A percentile compares a stretch with the other conserved stretches of the same genome.
phyloP scores from a whole-genome alignment of 2,329 filamentous ascomycete genomes.

The Penicillium sp. region DNA sequence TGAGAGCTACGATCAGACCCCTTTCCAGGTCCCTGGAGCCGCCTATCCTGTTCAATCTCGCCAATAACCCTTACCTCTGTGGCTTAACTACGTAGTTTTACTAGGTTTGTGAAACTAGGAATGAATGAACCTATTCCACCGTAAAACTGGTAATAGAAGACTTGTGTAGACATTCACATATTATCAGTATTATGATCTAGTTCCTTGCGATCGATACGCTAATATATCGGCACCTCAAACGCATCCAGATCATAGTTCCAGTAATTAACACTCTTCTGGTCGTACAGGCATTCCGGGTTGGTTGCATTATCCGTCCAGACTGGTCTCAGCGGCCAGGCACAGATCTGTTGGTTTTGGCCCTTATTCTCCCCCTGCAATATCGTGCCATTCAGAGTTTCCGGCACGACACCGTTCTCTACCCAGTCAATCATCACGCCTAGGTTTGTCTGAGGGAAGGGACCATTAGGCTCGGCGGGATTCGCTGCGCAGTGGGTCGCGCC shows the following conservation, averaged over 20 bases:
- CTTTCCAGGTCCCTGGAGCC: no score
- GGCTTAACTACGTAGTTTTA: no score
- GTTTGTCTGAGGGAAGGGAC: constrained; percentile 49
- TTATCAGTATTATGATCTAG: no score
- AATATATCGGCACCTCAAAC: constrained; percentile 11
- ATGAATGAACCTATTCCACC: no score
- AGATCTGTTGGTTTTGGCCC: constrained; percentile 26
- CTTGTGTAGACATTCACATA: no score
- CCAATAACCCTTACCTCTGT: no score
- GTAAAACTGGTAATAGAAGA: no score
- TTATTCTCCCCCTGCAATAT: constrained; percentile 23
- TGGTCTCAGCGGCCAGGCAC: constrained; percentile 28
- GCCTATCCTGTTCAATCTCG: no score
- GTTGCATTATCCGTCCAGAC: constrained; percentile 21
- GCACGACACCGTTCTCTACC: constrained; percentile 53
- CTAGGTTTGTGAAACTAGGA: no score
- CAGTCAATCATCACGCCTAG: constrained; percentile 52
- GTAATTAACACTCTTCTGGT: constrained; percentile 16
- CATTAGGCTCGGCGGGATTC: constrained; percentile 46
- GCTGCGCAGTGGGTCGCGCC: constrained; percentile 55
- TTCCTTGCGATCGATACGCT: no score
- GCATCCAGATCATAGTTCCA: constrained; percentile 16
- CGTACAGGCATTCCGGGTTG: constrained; percentile 15
- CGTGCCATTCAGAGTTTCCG: constrained; percentile 50
- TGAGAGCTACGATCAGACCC: no score